A percentile compares a stretch with the other conserved stretches of the same genome.
phyloP scores from a whole-genome alignment of 2,329 filamentous ascomycete genomes.

The Lojkania enalia region DNA sequence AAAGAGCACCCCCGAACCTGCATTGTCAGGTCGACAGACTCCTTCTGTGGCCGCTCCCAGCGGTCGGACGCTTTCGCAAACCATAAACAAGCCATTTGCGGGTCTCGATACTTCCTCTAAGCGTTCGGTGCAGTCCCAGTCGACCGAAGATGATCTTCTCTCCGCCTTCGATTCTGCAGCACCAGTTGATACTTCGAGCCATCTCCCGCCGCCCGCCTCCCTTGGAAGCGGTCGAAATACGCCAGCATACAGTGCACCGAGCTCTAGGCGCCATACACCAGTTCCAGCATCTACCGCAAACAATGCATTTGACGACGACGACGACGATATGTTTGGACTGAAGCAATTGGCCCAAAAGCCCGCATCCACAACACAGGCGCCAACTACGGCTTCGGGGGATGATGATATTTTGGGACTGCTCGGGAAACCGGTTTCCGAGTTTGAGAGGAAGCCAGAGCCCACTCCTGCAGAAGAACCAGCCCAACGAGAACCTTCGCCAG shows the following conservation, averaged over 20 bases:
- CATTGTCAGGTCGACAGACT: conserved; percentile 28
- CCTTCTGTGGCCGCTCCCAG: conserved; percentile 27
- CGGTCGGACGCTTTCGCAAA: conserved; percentile 33
- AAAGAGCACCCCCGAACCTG: conserved; percentile 52
- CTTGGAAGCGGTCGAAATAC: conserved; percentile 47
- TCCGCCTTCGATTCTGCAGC: conserved; percentile 64
- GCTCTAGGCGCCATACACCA: conserved; percentile 34
- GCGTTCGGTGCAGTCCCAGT: conserved; percentile 31
- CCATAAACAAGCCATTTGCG: conserved; percentile 47
- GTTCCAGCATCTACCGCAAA: conserved; percentile 24
- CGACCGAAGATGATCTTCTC: conserved; percentile 61
- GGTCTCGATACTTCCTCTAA: conserved; percentile 36
- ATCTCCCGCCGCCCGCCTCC: conserved; percentile 56
- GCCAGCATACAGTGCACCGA: conserved; percentile 35
- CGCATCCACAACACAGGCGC: conserved; percentile 24
- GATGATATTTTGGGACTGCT: conserved; percentile 68
- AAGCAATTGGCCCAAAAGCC: conserved; percentile 60
- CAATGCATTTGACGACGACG: conserved; percentile 58
- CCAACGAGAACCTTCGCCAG: conserved; percentile 23
- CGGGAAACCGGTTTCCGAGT: conserved; percentile 61
- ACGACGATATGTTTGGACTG: conserved; percentile 87
- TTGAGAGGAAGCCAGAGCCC: conserved; percentile 40
- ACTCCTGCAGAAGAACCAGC: conserved; percentile 11
- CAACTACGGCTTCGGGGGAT: conserved; percentile 34
- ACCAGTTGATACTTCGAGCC: conserved; percentile 62